Percentiles rank a stretch among this genome's conserved stretches.
Conservation (phyloP, 179 eudicot species). For the Beta lomatogona region DNA sequence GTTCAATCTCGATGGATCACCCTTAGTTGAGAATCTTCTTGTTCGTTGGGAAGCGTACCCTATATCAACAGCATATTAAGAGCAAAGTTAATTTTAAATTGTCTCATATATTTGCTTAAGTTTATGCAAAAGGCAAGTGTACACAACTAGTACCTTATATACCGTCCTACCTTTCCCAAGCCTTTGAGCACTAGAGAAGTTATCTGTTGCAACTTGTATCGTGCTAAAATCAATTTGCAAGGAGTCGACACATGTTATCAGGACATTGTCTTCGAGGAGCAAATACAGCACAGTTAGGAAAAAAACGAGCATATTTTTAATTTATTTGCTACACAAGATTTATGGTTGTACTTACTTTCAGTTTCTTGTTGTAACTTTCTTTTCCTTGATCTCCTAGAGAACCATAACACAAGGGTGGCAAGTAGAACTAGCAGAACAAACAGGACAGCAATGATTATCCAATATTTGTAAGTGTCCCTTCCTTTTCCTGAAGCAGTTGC, state of each 20-base stretch:
- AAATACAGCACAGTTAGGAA: neutral
- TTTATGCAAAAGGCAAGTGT: too few species aligned
- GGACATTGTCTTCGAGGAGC: neutral
- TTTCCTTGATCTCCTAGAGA: constrained; percentile 1
- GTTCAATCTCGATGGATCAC: constrained; percentile 52
- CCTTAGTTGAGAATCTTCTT: constrained; percentile 44
- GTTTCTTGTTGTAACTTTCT: neutral
- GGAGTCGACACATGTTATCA: constrained; percentile 21
- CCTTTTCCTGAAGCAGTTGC: constrained; percentile 2
- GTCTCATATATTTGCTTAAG: too few species aligned
- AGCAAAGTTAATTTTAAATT: neutral
- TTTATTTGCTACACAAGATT: neutral
- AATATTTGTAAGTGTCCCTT: neutral
- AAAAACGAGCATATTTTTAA: neutral
- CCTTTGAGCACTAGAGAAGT: constrained; percentile 20
- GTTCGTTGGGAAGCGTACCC: constrained; percentile 25
- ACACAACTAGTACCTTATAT: constrained; percentile 22
- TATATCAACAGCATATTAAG: neutral
- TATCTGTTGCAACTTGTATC: constrained; percentile 25
- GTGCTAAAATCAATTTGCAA: constrained; percentile 16
- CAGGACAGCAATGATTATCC: neutral
- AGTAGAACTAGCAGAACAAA: neutral
- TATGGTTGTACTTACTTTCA: neutral
- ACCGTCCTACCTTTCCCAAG: constrained; percentile 6
- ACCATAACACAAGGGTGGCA: neutral